Percentiles rank a stretch among this genome's conserved stretches.
These are phyloP conservation scores for Amborella trichopoda DNA, from an alignment of 164 flowering plant species.

Conservation along the genomic window DNA sequence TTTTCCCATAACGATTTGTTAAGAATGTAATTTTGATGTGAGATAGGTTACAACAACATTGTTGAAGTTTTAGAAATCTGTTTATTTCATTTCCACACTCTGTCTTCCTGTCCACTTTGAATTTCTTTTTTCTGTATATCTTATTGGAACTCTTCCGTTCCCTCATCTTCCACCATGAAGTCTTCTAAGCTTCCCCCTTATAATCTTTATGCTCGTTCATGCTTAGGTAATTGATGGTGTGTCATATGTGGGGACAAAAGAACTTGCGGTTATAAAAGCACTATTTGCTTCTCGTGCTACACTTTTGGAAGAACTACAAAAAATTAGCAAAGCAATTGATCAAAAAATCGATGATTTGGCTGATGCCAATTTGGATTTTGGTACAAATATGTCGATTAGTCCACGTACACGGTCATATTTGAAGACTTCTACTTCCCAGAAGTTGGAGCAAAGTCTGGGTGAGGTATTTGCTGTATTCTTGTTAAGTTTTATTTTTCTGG, in stretches of 20 bases:
- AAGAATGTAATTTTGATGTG: too few relatives aligned
- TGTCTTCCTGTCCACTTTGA: too few relatives aligned
- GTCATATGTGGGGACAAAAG: constrained; percentile 20
- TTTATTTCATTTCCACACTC: too few relatives aligned
- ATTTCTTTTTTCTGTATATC: too few relatives aligned
- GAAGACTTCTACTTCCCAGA: neutral
- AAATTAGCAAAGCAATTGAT: constrained; percentile 51
- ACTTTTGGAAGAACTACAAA: constrained; percentile 60
- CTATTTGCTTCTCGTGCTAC: constrained; percentile 47
- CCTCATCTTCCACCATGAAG: too few relatives aligned
- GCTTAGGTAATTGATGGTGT: constrained; percentile 23
- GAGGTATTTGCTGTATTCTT: too few relatives aligned
- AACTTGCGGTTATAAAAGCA: constrained; percentile 39
- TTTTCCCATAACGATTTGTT: too few relatives aligned
- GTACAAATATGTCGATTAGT: constrained; percentile 22
- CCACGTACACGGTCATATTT: constrained; percentile 11
- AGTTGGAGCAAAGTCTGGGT: neutral
- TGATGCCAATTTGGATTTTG: constrained; percentile 28
- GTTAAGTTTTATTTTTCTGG: too few relatives aligned
- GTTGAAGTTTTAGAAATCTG: too few relatives aligned
- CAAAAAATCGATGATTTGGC: constrained; percentile 41
- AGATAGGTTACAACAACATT: too few relatives aligned
- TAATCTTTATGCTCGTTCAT: constrained; percentile 2
- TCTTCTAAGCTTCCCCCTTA: too few relatives aligned
- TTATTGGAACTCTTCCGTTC: too few relatives aligned